These are phyloP conservation scores for Trametes hirsuta DNA, from an alignment of 1,284 basidiomycete genomes.

Conservation along the genomic window DNA sequence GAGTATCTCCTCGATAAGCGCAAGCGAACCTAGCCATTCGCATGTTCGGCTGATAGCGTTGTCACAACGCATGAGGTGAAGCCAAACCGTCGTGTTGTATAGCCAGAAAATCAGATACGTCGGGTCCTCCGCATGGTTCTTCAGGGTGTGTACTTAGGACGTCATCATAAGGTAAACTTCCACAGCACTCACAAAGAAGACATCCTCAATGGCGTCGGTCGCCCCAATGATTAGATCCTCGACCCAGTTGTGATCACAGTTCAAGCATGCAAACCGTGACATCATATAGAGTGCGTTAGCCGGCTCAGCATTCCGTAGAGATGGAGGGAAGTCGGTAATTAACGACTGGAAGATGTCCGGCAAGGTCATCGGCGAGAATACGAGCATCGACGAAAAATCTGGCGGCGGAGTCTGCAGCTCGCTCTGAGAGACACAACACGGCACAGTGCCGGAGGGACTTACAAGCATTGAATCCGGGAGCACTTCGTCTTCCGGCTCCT, in stretches of 20 bases:
- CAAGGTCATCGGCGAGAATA: constrained; percentile 82
- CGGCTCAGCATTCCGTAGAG: constrained; percentile 73
- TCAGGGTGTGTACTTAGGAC: background rate
- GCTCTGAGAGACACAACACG: constrained; percentile 21
- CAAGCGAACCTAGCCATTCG: constrained; percentile 79
- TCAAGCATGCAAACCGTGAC: constrained; percentile 85
- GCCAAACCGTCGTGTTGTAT: constrained; percentile 87
- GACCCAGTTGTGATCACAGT: constrained; percentile 86
- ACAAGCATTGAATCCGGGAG: constrained; percentile 57
- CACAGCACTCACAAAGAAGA: constrained; percentile 76
- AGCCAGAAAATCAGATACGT: constrained; percentile 93
- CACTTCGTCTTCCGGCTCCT: constrained; percentile 49
- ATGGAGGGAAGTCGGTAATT: constrained; percentile 71
- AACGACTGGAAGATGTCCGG: constrained; percentile 81
- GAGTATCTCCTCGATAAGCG: constrained; percentile 84
- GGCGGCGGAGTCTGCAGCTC: constrained; percentile 62
- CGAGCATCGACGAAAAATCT: constrained; percentile 86
- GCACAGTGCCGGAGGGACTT: constrained; percentile 33
- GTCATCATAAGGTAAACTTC: background rate
- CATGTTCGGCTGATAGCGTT: constrained; percentile 74
- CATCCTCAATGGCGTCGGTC: constrained; percentile 90
- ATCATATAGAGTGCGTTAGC: constrained; percentile 85
- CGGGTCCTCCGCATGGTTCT: constrained; percentile 85
- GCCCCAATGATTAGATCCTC: constrained; percentile 92
- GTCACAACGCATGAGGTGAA: constrained; percentile 90